These are phyloP conservation scores for Rasamsonia emersonii DNA, from an alignment of 2,329 filamentous ascomycete species.

Conservation along the genomic window DNA sequence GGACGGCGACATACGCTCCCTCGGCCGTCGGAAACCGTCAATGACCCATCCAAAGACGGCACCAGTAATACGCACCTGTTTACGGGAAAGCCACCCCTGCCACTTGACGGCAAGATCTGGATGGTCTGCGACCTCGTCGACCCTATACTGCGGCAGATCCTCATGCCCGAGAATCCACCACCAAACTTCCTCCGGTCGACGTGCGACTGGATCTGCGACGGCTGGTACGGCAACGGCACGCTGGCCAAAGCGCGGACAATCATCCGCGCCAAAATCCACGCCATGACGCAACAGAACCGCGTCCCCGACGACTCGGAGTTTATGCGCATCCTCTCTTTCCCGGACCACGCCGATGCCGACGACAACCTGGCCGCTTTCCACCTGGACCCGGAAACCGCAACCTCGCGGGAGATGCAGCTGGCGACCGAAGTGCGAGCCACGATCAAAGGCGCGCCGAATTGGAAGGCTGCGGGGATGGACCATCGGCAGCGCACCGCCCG, in stretches of 20 bases:
- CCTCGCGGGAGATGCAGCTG: conserved; percentile 18
- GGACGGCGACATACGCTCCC: conserved; percentile 21
- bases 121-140: conserved; percentile 90
- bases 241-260: conserved; percentile 77
- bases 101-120: conserved; percentile 80
- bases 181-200: conserved; percentile 46
- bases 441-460: conserved; percentile 23
- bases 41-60: conserved; percentile 5
- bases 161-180: conserved; percentile 50
- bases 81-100: conserved; percentile 61
- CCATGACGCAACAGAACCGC: conserved; percentile 42
- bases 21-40: conserved; percentile 11
- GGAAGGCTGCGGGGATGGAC: conserved; percentile 12
- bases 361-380: conserved; percentile 16
- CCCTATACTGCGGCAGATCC: conserved; percentile 58
- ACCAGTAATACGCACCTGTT: conserved; percentile 56
- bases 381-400: conserved; percentile 15
- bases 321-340: conserved; percentile 27
- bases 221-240: conserved; percentile 77
- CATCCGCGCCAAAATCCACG: conserved; percentile 77
- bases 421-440: conserved; percentile 28
- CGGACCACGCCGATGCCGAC: conserved; percentile 22
- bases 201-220: conserved; percentile 57
- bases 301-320: conserved; percentile 27
- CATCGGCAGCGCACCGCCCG: background rate